Evolutionary conservation across 306 rosid genomes (phyloP).

Genomic region (Trifolium pratense): DNA sequence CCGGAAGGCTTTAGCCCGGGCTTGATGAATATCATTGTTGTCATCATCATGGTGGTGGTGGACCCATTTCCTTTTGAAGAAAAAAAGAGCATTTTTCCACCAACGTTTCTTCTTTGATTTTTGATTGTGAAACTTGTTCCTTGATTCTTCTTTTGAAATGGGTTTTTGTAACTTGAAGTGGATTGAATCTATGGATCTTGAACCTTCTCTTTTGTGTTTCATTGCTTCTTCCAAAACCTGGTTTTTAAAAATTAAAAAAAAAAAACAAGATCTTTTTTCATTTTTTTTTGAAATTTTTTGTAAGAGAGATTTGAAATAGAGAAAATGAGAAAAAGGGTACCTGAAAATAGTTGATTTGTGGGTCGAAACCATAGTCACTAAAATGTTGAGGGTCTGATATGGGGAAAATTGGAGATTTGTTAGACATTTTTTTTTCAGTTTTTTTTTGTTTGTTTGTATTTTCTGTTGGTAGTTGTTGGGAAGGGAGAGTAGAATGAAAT

Average conservation of each 20-base stretch:
- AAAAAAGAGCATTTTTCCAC: conserved; percentile 79
- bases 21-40: conserved; percentile 62
- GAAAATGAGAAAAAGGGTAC: conserved; percentile 44
- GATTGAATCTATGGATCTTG: conserved; percentile 80
- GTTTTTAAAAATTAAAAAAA: neutral
- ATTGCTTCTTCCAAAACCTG: conserved; percentile 91
- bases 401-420: conserved; percentile 79
- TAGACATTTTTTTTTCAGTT: conserved; percentile 54
- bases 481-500: neutral
- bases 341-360: conserved; percentile 90
- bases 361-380: conserved; percentile 97
- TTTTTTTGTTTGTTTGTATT: neutral
- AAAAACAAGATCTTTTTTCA: neutral
- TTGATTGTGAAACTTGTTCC: conserved; percentile 37
- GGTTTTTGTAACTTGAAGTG: conserved; percentile 94
- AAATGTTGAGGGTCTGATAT: conserved; percentile 86
- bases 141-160: conserved; percentile 68
- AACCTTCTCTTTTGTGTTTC: conserved; percentile 68
- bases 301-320: neutral
- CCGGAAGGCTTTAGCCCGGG: conserved; percentile 74
- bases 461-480: neutral
- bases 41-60: conserved; percentile 16
- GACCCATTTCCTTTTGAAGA: conserved; percentile 82
- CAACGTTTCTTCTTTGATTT: conserved; percentile 71
- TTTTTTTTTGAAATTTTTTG: too few relatives aligned